Evolutionary conservation across 345 rosid species (phyloP).

Genomic region (Passiflora organensis): DNA sequence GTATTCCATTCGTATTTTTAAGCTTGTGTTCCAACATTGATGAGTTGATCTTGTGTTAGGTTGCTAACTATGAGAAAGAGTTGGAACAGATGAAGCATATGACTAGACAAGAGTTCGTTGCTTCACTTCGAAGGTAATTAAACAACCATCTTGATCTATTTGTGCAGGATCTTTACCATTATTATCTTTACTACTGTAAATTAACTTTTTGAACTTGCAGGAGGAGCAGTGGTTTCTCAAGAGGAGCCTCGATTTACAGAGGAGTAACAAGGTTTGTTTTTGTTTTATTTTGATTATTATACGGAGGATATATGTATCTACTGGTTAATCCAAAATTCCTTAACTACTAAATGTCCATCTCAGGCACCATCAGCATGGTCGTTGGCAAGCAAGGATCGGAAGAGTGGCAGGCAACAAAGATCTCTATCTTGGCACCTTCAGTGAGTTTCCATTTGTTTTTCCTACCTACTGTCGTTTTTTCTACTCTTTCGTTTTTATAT

Average conservation of each 20-base stretch:
- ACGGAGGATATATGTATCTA: no score
- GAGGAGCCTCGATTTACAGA: conserved; percentile 96
- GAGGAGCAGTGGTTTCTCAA: conserved; percentile 95
- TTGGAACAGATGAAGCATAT: conserved; percentile 84
- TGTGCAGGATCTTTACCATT: not conserved
- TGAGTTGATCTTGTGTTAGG: conserved; percentile 29
- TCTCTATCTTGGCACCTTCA: conserved; percentile 94
- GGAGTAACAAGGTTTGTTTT: conserved; percentile 78
- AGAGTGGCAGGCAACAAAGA: conserved; percentile 98
- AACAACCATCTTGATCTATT: no score
- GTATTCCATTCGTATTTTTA: not conserved
- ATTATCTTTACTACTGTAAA: no score
- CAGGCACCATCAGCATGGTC: conserved; percentile 96
- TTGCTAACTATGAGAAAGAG: conserved; percentile 73
- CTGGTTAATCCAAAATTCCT: no score
- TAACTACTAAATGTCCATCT: no score
- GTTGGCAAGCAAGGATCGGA: conserved; percentile 98
- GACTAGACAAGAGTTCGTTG: conserved; percentile 94
- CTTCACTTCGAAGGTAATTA: conserved; percentile 76
- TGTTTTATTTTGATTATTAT: not conserved
- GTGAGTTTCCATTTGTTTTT: conserved; percentile 52
- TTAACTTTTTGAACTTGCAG: conserved; percentile 23
- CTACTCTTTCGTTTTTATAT: not conserved
- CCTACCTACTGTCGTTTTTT: no score
- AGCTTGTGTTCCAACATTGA: not conserved